Evolutionary conservation across 2,329 filamentous ascomycete genomes (phyloP).

Genomic region (Ampelomyces quisqualis): DNA sequence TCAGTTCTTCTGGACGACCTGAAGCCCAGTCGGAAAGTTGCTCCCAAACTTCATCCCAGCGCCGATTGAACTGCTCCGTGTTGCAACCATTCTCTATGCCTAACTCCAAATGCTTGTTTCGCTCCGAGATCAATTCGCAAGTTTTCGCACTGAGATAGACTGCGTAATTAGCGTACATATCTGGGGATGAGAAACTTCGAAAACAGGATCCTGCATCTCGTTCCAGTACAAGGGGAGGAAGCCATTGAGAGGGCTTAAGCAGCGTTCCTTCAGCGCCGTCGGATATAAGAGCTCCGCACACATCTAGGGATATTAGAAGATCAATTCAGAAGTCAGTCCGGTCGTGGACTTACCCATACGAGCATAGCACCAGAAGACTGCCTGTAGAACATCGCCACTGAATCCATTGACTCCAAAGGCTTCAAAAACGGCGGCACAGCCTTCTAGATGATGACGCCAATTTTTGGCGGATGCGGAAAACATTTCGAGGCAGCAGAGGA

Average conservation of each 20-base stretch:
- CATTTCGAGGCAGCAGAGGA: constrained; percentile 59
- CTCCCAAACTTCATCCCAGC: constrained; percentile 54
- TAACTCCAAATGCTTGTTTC: constrained; percentile 53
- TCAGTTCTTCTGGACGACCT: constrained; percentile 51
- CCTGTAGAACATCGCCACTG: constrained; percentile 52
- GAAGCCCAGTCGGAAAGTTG: constrained; percentile 53
- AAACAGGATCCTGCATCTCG: constrained; percentile 38
- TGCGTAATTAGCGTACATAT: constrained; percentile 55
- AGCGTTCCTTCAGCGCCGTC: constrained; percentile 51
- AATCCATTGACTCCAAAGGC: constrained; percentile 55
- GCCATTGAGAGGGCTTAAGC: constrained; percentile 53
- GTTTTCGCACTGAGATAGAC: constrained; percentile 52
- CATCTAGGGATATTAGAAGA: constrained; percentile 34
- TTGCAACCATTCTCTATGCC: constrained; percentile 51
- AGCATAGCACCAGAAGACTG: constrained; percentile 58
- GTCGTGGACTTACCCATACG: constrained; percentile 47
- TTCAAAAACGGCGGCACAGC: constrained; percentile 54
- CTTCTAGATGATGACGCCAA: constrained; percentile 56
- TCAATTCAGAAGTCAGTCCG: neutral
- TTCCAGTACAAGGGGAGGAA: constrained; percentile 32
- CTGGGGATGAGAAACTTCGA: constrained; percentile 40
- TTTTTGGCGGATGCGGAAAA: constrained; percentile 43
- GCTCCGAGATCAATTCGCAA: constrained; percentile 54
- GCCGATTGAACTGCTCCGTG: constrained; percentile 43
- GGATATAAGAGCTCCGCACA: constrained; percentile 56